Evolutionary conservation across 2,329 filamentous ascomycete species (phyloP), one percentile per base, ranked within the genome.

Genomic region (Amphichorda felina): DNA sequence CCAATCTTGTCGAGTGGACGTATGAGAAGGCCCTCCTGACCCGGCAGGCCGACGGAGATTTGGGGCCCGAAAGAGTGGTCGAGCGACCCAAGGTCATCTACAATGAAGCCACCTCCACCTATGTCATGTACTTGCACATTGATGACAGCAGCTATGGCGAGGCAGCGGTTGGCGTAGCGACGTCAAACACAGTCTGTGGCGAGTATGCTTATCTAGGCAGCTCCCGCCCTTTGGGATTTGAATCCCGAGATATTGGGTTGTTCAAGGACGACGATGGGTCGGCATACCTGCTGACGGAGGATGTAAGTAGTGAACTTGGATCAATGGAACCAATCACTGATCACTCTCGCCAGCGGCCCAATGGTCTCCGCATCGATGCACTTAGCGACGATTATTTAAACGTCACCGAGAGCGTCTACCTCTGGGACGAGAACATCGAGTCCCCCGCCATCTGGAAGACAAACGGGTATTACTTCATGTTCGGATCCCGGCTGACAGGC

Each of bases 71-170:
- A 41, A 67, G 76, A 3, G 64, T 82, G 9, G 70, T 82, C 2
- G 78, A 82, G 52, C 59, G 79, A 15, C 79, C 79, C 3, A 82
- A 82, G 54, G 68, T 82, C 4, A 67, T 82, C 5, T 80, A 72
- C 57, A 82, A 82, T 43, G 69, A 74, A 11, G 56, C 58, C n/a
- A 81, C 76, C 0, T 45, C 52, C 5, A 72, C 75, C 42, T 83
- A 77, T 51, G 76, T 82, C n/a, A 56, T 82, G 51, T 82, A 73
- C 61, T 64, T 82, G 61, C 78, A 82, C 47, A 79, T 81, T 33
- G 78, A 83, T 47, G 66, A 59, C 37, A 60, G 59, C 21, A 64
- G 64, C 47, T 82, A 82, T 43, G 64, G 61, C 2, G 76, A 80
- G 25, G 79, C 78, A 1, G 72, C 70, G 37, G 72, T 76, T 2